phyloP scores from a whole-genome alignment of 495 filamentous ascomycete genomes.

The Parachaetomium inaequale region DNA sequence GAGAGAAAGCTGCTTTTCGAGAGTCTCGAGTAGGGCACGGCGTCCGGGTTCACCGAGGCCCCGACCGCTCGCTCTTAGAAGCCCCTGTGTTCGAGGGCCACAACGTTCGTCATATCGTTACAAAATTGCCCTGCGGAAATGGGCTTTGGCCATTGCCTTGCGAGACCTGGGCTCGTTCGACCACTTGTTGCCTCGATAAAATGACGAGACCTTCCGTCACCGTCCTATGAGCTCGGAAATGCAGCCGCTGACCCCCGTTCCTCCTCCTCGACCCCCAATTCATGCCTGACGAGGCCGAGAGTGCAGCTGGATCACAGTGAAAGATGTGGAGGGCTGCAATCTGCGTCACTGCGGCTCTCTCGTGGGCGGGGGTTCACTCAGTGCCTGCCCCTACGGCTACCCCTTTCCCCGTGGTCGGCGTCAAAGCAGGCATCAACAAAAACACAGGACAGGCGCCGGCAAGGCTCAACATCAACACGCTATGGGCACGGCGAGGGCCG shows the following conservation, averaged over 20 bases:
- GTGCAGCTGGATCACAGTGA: constrained; percentile 11
- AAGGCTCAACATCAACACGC: constrained; percentile 38
- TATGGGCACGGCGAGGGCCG: constrained; percentile 37
- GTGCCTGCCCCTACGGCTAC: background rate
- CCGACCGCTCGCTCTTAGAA: background rate
- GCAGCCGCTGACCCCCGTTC: constrained; percentile 6
- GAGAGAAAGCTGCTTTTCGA: background rate
- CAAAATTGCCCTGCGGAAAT: constrained; percentile 13
- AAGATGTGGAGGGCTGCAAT: constrained; percentile 19
- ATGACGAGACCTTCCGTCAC: background rate
- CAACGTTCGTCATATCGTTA: constrained; percentile 31
- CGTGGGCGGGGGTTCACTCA: constrained; percentile 10
- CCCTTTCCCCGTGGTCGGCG: constrained; percentile 35
- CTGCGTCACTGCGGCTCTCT: constrained; percentile 14
- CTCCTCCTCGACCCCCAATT: constrained; percentile 1
- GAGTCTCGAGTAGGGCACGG: background rate
- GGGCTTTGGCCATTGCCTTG: background rate
- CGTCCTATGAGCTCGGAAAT: background rate
- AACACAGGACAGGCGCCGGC: constrained; percentile 34
- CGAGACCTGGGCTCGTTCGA: background rate
- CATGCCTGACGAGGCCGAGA: constrained; percentile 9
- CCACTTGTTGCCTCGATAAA: constrained; percentile 16
- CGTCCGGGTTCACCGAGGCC: background rate
- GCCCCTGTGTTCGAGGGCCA: constrained; percentile 25
- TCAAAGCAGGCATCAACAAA: constrained; percentile 36